Base-by-base conservation (phyloP, 1,139 yeast species). In the Taiozyma sp. region DNA sequence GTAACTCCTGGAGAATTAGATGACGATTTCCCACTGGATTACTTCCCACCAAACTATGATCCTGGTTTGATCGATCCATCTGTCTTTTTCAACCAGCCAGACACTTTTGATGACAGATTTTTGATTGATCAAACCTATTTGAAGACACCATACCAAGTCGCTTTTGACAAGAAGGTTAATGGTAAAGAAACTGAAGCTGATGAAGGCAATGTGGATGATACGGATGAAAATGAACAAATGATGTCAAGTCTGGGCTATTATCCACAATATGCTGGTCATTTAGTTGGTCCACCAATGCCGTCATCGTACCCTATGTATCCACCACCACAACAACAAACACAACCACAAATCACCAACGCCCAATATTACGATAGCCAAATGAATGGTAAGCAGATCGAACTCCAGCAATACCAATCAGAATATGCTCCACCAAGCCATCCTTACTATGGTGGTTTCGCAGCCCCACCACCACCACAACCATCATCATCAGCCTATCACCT, bases 21-120 rank as follows among this genome's bases (percentile, higher is more conserved):
- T 51, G 85, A 81, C 56, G 89, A 83, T 60, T 83, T 84, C 65
- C 89, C 90, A 2, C 66, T 84, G 51, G 90, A 84, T 59, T 84
- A 82, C 61, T 77, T 84, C 59, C 73, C 75, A 14, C 67, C 67
- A 28, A 66, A 59, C 19, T 49, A 42, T 29, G 54, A 50, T 7
- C 44, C 44, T 21, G 24, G 52, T 19, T 5, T 62, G 11, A 53
- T 66, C 34, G 64, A 62, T 46, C 61, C 63, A 4, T 47, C 56
- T 4, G 53, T 55, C 2, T 61, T 63, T 40, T 51, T 57, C 28
- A 58, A 60, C 26, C 60, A 64, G 10, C 60, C 78, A 64, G 55
- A 76, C 57, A 46, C 51, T 11, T 65, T 67, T 48, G 74, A 72
- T 49, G 77, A 73, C 45, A 77, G 75, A 52, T 73, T 74, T 44